Evolutionary conservation across 2,329 filamentous ascomycete genomes (phyloP), one percentile per base, ranked within the genome.

Genomic region (Apiospora marii): DNA sequence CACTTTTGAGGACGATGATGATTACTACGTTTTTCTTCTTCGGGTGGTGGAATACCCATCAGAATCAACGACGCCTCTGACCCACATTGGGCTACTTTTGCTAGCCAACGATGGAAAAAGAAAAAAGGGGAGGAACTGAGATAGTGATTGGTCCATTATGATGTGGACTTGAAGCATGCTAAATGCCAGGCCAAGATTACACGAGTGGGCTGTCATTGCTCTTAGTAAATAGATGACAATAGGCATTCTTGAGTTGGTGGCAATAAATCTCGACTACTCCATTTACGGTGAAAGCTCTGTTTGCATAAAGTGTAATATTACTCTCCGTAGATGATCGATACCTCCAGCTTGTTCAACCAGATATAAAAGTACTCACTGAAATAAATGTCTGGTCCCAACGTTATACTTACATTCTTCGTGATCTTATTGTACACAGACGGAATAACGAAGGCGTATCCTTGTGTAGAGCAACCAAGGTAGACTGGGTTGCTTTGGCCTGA

Each of bases 1-100:
- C 58, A 64, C 58, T 64, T 61, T 61, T 64, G 58, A 64, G 58
- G 58, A 64, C 58, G 58, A 64, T 64, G 58, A 64, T 64, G 58
- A 64, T 64, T 64, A 64, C 58, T 64, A 64, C 58, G 58, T 64
- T 64, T 64, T 64, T 61, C 53, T 64, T 64, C 58, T 64, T 41
- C 19, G 19, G 58, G 41, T 64, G 58, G 58, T 41, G 34, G 58
- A 37, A 64, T 22, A 41, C 22, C 58, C 58, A 64, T 41, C 58
- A 8, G 34, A 64, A 41, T 64, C 58, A 30, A 64, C 34, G 58
- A 64, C 34, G 58, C 58, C 58, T 64, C 58, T 64, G 58, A 64
- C 34, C 58, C 16, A 64, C 37, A 61, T 61, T 61, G 58, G 58
- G 30, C 58, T n/a, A 64, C 46, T 10, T 37, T 41, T 37, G 16